Evolutionary conservation across 169 alveolate genomes (phyloP).

Genomic region (Plasmodium knowlesi): DNA sequence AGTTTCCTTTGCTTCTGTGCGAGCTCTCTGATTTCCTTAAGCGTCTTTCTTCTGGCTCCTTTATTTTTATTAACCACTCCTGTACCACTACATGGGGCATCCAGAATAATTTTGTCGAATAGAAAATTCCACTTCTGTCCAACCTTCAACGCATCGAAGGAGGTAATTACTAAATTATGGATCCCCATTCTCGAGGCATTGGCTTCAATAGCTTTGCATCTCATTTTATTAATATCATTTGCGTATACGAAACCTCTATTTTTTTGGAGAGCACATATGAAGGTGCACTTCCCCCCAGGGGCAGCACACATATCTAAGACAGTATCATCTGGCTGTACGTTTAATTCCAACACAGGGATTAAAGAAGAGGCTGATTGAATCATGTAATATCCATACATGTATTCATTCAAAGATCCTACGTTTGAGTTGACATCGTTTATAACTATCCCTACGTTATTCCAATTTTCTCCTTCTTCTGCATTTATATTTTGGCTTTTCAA

Average conservation of each 20-base stretch:
- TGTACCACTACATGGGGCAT: conserved; percentile 97
- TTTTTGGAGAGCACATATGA: conserved; percentile 95
- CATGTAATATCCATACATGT: conserved; percentile 97
- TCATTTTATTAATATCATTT: conserved; percentile 93
- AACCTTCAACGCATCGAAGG: conserved; percentile 94
- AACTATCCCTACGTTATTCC: conserved; percentile 89
- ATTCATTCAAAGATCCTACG: conserved; percentile 98
- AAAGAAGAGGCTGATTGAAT: conserved; percentile 95
- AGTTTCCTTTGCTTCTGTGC: conserved; percentile 96
- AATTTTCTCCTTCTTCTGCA: conserved; percentile 89
- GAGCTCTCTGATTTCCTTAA: conserved; percentile 93
- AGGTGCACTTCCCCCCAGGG: conserved; percentile 98
- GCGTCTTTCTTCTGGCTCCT: conserved; percentile 91
- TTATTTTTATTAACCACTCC: conserved; percentile 97
- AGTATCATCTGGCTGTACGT: conserved; percentile 83
- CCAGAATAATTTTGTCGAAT: conserved; percentile 95
- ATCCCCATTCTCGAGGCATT: conserved; percentile 92
- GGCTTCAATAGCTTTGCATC: conserved; percentile 94
- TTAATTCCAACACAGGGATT: conserved; percentile 92
- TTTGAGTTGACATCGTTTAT: conserved; percentile 94
- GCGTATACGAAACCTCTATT: conserved; percentile 95
- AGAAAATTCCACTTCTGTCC: conserved; percentile 87
- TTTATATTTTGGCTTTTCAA: conserved; percentile 94
- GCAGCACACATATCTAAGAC: conserved; percentile 98
- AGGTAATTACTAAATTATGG: conserved; percentile 91